Evolutionary conservation across 2,329 filamentous ascomycete species (phyloP).

Genomic region (Chaetomiaceae sp.): DNA sequence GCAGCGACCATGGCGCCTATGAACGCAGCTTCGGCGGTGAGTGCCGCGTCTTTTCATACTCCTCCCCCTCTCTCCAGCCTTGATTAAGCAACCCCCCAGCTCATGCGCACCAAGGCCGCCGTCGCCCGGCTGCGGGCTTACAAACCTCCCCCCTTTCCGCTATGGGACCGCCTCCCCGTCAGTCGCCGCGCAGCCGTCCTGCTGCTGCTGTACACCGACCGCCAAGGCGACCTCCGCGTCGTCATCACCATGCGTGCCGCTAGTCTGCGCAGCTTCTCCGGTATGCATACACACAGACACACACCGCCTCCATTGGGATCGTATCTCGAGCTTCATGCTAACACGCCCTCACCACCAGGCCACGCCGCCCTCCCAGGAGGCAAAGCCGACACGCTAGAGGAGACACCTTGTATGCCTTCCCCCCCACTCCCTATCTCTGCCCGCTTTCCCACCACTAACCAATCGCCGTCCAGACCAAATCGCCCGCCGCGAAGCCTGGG

Average conservation of each 20-base stretch:
- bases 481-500: conserved; percentile 81
- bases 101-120: conserved; percentile 42
- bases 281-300: conserved; percentile 21
- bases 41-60: conserved; percentile 30
- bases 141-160: conserved; percentile 54
- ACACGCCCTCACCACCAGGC: conserved; percentile 38
- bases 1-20: conserved; percentile 52
- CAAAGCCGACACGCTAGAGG: conserved; percentile 54
- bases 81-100: conserved; percentile 11
- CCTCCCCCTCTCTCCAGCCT: neutral
- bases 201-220: conserved; percentile 82
- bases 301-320: neutral
- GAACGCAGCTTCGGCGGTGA: conserved; percentile 50
- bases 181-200: conserved; percentile 79
- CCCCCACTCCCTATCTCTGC: neutral
- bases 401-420: conserved; percentile 51
- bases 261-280: conserved; percentile 64
- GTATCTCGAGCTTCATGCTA: neutral
- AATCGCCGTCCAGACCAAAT: conserved; percentile 58
- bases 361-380: conserved; percentile 85
- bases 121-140: conserved; percentile 58
- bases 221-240: conserved; percentile 68
- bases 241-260: conserved; percentile 65
- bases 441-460: neutral
- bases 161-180: conserved; percentile 57